Evolutionary conservation across 2,329 filamentous ascomycete genomes (phyloP).

Genomic region (Didymella lethalis): DNA sequence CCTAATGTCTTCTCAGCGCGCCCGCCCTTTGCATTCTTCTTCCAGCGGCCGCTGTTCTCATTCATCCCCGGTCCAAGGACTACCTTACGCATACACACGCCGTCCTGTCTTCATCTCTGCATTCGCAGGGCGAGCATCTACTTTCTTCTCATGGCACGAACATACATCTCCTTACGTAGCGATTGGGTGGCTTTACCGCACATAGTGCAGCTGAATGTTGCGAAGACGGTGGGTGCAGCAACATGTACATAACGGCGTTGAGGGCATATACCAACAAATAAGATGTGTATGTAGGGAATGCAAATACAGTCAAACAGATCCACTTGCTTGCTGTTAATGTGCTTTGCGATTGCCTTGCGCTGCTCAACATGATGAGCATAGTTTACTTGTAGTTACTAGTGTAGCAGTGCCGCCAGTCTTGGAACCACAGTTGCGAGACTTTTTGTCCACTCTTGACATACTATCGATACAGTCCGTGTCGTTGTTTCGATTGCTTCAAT

Average conservation of each 20-base stretch:
- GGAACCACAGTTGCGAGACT: no score
- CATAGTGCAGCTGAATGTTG: not conserved
- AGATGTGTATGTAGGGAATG: conserved; percentile 8
- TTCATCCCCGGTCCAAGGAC: not conserved
- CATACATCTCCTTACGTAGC: conserved; percentile 14
- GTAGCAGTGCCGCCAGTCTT: no score
- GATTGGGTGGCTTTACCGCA: not conserved
- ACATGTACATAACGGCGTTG: conserved; percentile 16
- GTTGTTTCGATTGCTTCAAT: no score
- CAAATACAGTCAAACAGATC: conserved; percentile 7
- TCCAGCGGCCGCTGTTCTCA: conserved; percentile 1
- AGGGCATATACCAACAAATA: conserved; percentile 5
- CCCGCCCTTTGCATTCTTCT: conserved; percentile 1
- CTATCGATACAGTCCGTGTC: no score
- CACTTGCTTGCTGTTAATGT: no score
- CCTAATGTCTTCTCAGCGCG: conserved; percentile 20
- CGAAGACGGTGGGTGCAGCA: not conserved
- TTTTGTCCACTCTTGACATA: no score
- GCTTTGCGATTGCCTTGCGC: no score
- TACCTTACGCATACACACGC: conserved; percentile 2
- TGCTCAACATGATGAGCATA: no score
- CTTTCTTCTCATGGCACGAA: conserved; percentile 11
- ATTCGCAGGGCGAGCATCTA: not conserved
- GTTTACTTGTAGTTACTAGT: no score
- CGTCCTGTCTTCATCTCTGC: not conserved